phyloP scores from a whole-genome alignment of 352 stramenopile species.

The Globisporangium radiosum region DNA sequence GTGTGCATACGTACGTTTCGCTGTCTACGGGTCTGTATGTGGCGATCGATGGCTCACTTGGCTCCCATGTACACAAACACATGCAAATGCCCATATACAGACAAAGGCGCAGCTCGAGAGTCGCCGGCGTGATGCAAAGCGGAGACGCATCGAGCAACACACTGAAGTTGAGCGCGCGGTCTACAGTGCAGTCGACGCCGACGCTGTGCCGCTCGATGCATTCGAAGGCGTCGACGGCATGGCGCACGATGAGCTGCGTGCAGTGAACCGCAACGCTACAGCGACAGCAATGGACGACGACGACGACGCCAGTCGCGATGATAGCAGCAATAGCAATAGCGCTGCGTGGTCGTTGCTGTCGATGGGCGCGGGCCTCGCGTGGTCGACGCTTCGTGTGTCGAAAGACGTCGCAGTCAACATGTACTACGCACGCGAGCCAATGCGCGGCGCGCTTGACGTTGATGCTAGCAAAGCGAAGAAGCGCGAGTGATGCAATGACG shows the following conservation, averaged over 20 bases:
- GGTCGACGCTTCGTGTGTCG: slow-evolving; percentile 36
- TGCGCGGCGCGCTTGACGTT: slow-evolving; percentile 24
- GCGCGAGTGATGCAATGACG: background rate
- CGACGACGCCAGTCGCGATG: background rate
- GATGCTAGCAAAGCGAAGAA: background rate
- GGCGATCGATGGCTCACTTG: background rate
- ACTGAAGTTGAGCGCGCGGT: slow-evolving; percentile 55
- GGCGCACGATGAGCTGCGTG: slow-evolving; percentile 17
- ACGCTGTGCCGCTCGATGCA: slow-evolving; percentile 22
- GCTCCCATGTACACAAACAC: background rate
- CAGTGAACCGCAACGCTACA: slow-evolving; percentile 6
- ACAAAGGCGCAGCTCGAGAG: slow-evolving; percentile 53
- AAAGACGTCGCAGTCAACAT: slow-evolving; percentile 37
- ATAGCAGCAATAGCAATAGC: background rate
- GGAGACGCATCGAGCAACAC: slow-evolving; percentile 26
- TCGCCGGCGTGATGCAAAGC: slow-evolving; percentile 31
- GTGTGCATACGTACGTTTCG: background rate
- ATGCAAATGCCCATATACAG: slow-evolving; percentile 3
- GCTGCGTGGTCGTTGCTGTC: slow-evolving; percentile 15
- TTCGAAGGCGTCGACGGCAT: slow-evolving; percentile 23
- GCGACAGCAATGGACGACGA: slow-evolving; percentile 1
- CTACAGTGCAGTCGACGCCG: slow-evolving; percentile 19
- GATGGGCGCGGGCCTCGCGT: slow-evolving; percentile 31
- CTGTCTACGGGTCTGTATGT: no score
- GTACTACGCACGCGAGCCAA: slow-evolving; percentile 36